These are phyloP conservation scores for Boletus insuetus DNA, from an alignment of 768 basidiomycete species.

Conservation along the genomic window DNA sequence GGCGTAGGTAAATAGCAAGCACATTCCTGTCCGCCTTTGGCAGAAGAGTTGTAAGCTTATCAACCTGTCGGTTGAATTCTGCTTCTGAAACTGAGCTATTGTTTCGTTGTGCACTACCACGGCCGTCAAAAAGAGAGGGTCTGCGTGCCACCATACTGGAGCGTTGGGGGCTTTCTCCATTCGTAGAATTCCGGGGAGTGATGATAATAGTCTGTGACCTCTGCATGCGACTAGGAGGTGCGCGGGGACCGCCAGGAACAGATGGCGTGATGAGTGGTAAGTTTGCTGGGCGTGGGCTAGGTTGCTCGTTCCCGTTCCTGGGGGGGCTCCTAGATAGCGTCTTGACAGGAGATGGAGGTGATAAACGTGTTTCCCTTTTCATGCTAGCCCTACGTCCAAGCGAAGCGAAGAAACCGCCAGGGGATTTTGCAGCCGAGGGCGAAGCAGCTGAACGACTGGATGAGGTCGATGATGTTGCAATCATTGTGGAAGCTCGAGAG, in stretches of 20 bases:
- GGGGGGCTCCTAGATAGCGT: slow-evolving; percentile 39
- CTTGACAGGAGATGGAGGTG: slow-evolving; percentile 34
- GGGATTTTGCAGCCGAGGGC: slow-evolving; percentile 40
- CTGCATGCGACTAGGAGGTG: slow-evolving; percentile 57
- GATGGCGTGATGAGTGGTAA: slow-evolving; percentile 40
- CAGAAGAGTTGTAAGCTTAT: slow-evolving; percentile 65
- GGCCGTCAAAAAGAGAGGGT: slow-evolving; percentile 31
- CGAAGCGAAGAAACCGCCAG: slow-evolving; percentile 70
- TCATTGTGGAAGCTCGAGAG: slow-evolving; percentile 32
- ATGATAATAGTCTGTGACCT: slow-evolving; percentile 68
- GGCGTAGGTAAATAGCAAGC: slow-evolving; percentile 68
- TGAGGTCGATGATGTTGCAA: slow-evolving; percentile 44
- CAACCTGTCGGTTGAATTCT: slow-evolving; percentile 65
- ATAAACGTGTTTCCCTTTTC: slow-evolving; percentile 34
- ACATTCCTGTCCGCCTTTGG: slow-evolving; percentile 69
- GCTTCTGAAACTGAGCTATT: slow-evolving; percentile 21
- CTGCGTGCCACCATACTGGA: slow-evolving; percentile 28
- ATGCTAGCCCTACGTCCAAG: slow-evolving; percentile 69
- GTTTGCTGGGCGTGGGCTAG: slow-evolving; percentile 30
- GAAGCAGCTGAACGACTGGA: slow-evolving; percentile 45
- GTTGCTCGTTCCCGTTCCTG: slow-evolving; percentile 22
- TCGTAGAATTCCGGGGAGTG: slow-evolving; percentile 27
- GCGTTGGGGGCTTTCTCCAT: slow-evolving; percentile 24
- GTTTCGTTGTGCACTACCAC: slow-evolving; percentile 9
- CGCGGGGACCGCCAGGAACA: slow-evolving; percentile 74